Evolutionary conservation across 2,329 filamentous ascomycete species (phyloP).

Genomic region (Sporothrix curviconia): DNA sequence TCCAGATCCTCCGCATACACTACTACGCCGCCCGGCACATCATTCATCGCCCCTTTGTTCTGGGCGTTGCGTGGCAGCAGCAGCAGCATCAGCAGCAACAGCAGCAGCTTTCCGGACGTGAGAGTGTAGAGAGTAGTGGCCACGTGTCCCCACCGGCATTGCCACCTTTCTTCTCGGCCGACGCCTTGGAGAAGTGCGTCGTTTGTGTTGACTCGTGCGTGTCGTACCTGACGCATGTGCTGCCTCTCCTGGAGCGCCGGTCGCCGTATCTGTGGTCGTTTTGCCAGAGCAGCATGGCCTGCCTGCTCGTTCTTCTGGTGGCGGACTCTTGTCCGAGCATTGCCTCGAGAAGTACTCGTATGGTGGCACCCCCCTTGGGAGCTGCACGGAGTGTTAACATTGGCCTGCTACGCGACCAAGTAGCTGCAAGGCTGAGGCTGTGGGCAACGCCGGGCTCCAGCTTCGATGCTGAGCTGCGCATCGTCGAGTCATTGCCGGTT

Average conservation of each 20-base stretch:
- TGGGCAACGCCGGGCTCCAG: constrained; percentile 30
- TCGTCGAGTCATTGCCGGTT: constrained; percentile 17
- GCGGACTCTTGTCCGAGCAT: constrained; percentile 27
- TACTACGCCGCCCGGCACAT: constrained; percentile 67
- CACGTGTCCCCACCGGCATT: too few species aligned
- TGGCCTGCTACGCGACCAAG: constrained; percentile 26
- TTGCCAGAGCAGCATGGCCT: constrained; percentile 30
- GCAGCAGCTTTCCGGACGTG: too few species aligned
- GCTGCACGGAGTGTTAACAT: too few species aligned
- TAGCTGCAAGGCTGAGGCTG: constrained; percentile 25
- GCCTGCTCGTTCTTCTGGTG: constrained; percentile 28
- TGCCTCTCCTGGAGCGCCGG: constrained; percentile 31
- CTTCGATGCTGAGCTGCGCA: constrained; percentile 22
- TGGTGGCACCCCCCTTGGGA: too few species aligned
- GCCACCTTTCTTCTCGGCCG: constrained; percentile 17
- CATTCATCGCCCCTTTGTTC: constrained; percentile 56
- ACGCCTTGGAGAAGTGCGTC: constrained; percentile 31
- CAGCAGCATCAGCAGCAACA: background rate
- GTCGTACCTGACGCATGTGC: constrained; percentile 30
- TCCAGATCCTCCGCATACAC: constrained; percentile 62
- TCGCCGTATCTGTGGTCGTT: constrained; percentile 34
- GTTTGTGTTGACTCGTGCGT: constrained; percentile 31
- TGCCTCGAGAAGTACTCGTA: background rate
- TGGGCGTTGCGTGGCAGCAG: constrained; percentile 22
- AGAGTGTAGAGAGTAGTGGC: too few species aligned